Conservation (phyloP, 805 yeast genomes). For the Candida chilensis region DNA sequence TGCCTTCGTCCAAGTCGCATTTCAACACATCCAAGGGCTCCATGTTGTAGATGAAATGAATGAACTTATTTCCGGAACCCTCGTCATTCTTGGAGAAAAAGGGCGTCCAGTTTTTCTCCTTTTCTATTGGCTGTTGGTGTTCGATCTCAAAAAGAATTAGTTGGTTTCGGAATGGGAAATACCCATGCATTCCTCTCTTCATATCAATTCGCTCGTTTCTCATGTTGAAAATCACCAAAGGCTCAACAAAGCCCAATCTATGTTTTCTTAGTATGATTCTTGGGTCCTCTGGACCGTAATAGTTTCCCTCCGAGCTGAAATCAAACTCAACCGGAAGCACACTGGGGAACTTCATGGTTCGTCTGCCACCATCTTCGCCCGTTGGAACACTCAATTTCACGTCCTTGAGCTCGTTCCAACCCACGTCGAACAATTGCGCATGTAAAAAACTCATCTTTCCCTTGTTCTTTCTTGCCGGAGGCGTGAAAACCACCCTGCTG, state of each 20-base stretch:
- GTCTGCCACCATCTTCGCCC: slow-evolving; percentile 5
- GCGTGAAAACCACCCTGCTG: slow-evolving; percentile 31
- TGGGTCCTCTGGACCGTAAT: slow-evolving; percentile 11
- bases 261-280: slow-evolving; percentile 15
- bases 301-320: neutral
- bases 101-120: slow-evolving; percentile 7
- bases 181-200: slow-evolving; percentile 13
- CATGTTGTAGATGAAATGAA: slow-evolving; percentile 5
- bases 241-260: slow-evolving; percentile 8
- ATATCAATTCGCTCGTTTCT: slow-evolving; percentile 6
- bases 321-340: slow-evolving; percentile 10
- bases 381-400: slow-evolving; percentile 14
- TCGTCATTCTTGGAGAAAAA: slow-evolving; percentile 4
- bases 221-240: slow-evolving; percentile 12
- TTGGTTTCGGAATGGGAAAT: slow-evolving; percentile 8
- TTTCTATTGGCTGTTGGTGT: slow-evolving; percentile 2
- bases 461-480: slow-evolving; percentile 10
- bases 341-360: slow-evolving; percentile 12
- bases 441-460: slow-evolving; percentile 14
- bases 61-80: slow-evolving; percentile 1
- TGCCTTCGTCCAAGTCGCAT: slow-evolving; percentile 4
- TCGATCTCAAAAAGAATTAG: slow-evolving; percentile 1
- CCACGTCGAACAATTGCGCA: slow-evolving; percentile 11
- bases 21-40: slow-evolving; percentile 4
- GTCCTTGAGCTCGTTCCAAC: slow-evolving; percentile 13